Evolutionary conservation across 192 early-diverging fungal genomes (phyloP), one percentile per base, ranked within the genome.

Genomic region (Bifiguratus adelaidae): DNA sequence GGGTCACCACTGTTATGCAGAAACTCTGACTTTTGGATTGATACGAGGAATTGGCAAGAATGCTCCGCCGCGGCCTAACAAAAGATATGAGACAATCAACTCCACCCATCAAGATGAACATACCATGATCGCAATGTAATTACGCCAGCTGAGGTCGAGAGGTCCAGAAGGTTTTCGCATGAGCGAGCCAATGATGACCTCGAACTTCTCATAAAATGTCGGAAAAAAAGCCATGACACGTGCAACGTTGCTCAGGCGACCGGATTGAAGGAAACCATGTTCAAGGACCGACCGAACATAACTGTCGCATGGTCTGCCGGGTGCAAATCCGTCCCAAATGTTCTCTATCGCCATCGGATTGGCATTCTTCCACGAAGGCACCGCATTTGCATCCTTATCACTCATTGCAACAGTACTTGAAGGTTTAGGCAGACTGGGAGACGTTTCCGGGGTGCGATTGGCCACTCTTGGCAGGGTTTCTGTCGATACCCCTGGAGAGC

Each of bases 221-320:
- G 76, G 73, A 33, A 78, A 78, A 44, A 68, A 76, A 3, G 70
- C 64, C 38, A 76, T 50, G 40, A 78, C 46, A 0, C 73, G 70
- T 47, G 55, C 70, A 5, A 67, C 45, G 49, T 76, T 66, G 26
- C 48, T 61, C 19, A 75, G 46, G 23, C 76, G 55, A 28, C 71
- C 76, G 38, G 59, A 56, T 19, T 62, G 58, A 12, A 61, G 41
- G 30, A 70, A 78, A 7, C 67, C 66, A n/a, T 71, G 53, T 23
- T 66, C 53, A 60, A 73, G 57, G 53, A 73, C 55, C 19, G 63
- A 52, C 40, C 66, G 60, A 16, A 70, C 66, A 19, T 56, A 48
- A 44, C 68, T 65, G 40, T 76, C 70, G 4, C 72, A 62, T 2
- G 70, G 58, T 42, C 67, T 57, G 0, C 75, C 73, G 9, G 56